phyloP scores from a whole-genome alignment of 805 yeast genomes.

The Candida vaughaniae region DNA sequence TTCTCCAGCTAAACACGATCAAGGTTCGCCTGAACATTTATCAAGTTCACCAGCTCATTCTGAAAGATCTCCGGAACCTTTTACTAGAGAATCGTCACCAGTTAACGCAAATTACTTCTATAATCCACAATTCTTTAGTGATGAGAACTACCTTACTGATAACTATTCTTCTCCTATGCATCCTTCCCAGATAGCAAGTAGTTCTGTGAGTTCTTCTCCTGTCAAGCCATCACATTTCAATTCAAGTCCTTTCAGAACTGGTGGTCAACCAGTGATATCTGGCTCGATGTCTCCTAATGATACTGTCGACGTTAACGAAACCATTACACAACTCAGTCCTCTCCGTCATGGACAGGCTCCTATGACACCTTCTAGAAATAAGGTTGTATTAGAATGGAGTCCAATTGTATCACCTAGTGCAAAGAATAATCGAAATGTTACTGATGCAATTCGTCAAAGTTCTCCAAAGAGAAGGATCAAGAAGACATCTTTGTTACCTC shows the following conservation, averaged over 20 bases:
- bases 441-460: conserved; percentile 41
- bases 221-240: conserved; percentile 18
- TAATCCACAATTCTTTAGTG: conserved; percentile 42
- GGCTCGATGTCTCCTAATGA: conserved; percentile 15
- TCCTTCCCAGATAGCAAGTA: conserved; percentile 8
- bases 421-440: conserved; percentile 21
- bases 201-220: conserved; percentile 32
- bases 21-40: conserved; percentile 34
- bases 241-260: conserved; percentile 15
- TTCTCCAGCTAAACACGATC: conserved; percentile 28
- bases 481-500: conserved; percentile 72
- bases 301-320: conserved; percentile 37
- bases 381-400: conserved; percentile 41
- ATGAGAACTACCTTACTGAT: conserved; percentile 15
- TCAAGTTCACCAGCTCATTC: conserved; percentile 18
- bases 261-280: conserved; percentile 15
- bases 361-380: conserved; percentile 34
- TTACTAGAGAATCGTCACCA: conserved; percentile 31
- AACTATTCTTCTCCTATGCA: conserved; percentile 24
- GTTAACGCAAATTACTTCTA: conserved; percentile 24
- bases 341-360: conserved; percentile 29
- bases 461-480: conserved; percentile 50
- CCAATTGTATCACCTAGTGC: conserved; percentile 42
- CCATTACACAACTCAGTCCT: conserved; percentile 42
- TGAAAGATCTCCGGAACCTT: conserved; percentile 31